A percentile compares a stretch with the other conserved stretches of the same genome.
Evolutionary conservation across 306 rosid species (phyloP).

Genomic region (Citrullus mucosospermus): DNA sequence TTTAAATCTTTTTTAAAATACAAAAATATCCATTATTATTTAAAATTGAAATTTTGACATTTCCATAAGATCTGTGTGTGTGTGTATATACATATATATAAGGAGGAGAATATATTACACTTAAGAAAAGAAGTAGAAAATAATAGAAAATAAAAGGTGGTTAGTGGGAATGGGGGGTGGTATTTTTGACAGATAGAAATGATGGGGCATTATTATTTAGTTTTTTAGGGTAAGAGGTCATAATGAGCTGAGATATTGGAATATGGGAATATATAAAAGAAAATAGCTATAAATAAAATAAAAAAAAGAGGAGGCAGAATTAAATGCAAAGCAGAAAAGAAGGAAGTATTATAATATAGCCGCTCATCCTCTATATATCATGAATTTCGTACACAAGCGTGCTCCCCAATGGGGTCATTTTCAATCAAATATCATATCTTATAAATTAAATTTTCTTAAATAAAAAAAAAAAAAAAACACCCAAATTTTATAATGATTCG

Average conservation of each 20-base stretch:
- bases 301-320: neutral
- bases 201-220: neutral
- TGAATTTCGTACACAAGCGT: neutral
- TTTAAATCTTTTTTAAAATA: too few relatives aligned
- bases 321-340: conserved; percentile 1
- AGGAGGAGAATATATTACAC: too few relatives aligned
- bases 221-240: neutral
- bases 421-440: neutral
- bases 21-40: too few relatives aligned
- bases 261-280: neutral
- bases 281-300: neutral
- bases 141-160: neutral
- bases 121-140: neutral
- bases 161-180: neutral
- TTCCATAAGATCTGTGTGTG: too few relatives aligned
- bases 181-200: neutral
- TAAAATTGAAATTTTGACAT: too few relatives aligned
- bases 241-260: neutral
- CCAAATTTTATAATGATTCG: too few relatives aligned
- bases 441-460: too few relatives aligned
- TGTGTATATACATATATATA: too few relatives aligned
- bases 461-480: too few relatives aligned
- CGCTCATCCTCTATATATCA: neutral
- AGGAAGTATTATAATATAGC: neutral
- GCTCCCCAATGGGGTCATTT: neutral